Percentiles rank a stretch among this genome's conserved stretches.
Conservation (phyloP, 805 yeast genomes). For the Metschnikowia matae region DNA sequence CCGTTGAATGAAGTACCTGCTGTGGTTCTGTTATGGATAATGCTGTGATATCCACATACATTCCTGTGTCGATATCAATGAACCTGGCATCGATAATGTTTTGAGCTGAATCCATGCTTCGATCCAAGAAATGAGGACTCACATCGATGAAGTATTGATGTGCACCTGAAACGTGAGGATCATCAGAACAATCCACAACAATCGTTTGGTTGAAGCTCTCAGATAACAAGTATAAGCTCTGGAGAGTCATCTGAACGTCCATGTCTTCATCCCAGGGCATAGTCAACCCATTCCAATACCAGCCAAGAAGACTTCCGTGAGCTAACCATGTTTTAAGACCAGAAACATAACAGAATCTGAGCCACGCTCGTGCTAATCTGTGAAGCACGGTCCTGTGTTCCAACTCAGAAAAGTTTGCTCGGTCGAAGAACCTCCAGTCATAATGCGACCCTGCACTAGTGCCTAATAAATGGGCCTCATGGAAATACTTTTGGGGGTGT, state of each 20-base stretch:
- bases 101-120: conserved; percentile 7
- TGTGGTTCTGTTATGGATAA: conserved; percentile 5
- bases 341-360: conserved; percentile 42
- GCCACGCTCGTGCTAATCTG: conserved; percentile 48
- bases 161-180: conserved; percentile 44
- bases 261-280: conserved; percentile 69
- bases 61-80: conserved; percentile 30
- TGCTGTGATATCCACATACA: conserved; percentile 20
- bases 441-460: conserved; percentile 14
- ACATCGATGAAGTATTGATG: conserved; percentile 18
- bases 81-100: conserved; percentile 37
- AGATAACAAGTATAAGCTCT: conserved; percentile 43
- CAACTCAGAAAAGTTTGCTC: conserved; percentile 17
- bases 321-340: conserved; percentile 59
- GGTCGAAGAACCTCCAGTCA: conserved; percentile 22
- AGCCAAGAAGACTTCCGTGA: conserved; percentile 61
- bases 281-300: conserved; percentile 59
- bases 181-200: conserved; percentile 29
- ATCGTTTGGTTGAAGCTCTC: conserved; percentile 41
- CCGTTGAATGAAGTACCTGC: neutral
- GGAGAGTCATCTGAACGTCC: conserved; percentile 60
- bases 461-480: conserved; percentile 11
- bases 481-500: conserved; percentile 11
- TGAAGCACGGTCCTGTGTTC: conserved; percentile 35
- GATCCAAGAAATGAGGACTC: conserved; percentile 9